Percentiles rank a stretch among this genome's conserved stretches.
These are phyloP conservation scores for Chionographis japonica DNA, from an alignment of 106 monocot species.

Conservation along the genomic window DNA sequence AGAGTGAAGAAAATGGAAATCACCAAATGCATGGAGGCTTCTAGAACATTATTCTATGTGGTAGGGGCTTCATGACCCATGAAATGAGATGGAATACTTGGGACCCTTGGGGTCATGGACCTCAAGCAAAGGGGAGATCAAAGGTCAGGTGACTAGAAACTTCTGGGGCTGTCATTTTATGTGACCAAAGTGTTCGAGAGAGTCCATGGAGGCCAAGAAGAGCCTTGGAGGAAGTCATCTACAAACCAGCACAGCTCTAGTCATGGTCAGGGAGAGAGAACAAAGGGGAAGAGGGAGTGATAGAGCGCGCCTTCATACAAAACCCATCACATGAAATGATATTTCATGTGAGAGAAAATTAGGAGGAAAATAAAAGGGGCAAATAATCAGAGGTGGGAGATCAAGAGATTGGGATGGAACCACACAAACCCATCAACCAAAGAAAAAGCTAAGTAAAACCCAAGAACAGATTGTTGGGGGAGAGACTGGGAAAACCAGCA, in stretches of 20 bases:
- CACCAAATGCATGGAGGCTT: constrained; percentile 6
- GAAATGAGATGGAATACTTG: constrained; percentile 1
- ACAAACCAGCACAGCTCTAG: background rate
- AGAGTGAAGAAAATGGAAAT: background rate
- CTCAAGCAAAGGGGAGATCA: background rate
- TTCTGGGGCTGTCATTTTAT: constrained; percentile 58
- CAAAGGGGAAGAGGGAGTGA: background rate
- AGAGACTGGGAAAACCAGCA: background rate
- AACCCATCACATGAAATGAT: constrained; percentile 20
- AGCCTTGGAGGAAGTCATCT: background rate
- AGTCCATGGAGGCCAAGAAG: background rate
- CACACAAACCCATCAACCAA: background rate
- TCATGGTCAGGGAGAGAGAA: background rate
- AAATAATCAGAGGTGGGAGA: constrained; percentile 5
- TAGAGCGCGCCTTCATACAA: background rate
- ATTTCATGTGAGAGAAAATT: constrained; percentile 2
- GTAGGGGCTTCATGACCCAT: background rate
- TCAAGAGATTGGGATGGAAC: background rate
- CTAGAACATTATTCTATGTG: constrained; percentile 60
- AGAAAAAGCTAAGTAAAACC: background rate
- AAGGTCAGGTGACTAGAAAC: constrained; percentile 6
- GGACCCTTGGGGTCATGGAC: background rate
- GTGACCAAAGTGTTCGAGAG: constrained; percentile 17
- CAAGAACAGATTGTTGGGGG: constrained; percentile 4
- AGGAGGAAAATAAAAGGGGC: background rate